phyloP scores from a whole-genome alignment of 73 alveolate genomes.

The Paramecium primaurelia region DNA sequence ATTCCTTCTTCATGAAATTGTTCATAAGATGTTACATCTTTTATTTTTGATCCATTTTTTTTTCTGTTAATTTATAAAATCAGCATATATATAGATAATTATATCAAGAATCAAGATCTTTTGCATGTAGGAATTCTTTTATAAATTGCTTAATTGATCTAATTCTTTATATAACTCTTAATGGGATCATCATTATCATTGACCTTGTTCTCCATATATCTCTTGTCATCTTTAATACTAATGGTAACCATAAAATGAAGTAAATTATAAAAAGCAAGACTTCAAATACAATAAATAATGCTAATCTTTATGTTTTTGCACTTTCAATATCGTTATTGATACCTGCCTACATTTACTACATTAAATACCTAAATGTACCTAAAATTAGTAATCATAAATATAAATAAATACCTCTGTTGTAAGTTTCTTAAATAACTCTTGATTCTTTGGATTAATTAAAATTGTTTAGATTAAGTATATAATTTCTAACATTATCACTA shows the following conservation, averaged over 20 bases:
- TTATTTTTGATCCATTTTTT: slow-evolving; percentile 7
- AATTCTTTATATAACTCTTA: slow-evolving; percentile 38
- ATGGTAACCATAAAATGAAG: slow-evolving; percentile 57
- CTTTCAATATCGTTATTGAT: background rate
- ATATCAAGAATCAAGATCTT: slow-evolving; percentile 30
- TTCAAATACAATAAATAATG: slow-evolving; percentile 59
- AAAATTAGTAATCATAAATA: background rate
- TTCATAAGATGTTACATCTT: background rate
- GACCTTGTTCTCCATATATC: slow-evolving; percentile 62
- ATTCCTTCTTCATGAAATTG: background rate
- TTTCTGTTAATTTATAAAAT: background rate
- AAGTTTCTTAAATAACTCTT: slow-evolving; percentile 22
- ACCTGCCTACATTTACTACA: background rate
- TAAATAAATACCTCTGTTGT: background rate
- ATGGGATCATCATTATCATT: slow-evolving; percentile 59
- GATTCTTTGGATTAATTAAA: background rate
- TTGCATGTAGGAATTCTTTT: slow-evolving; percentile 47
- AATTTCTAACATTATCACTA: background rate
- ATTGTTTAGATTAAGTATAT: slow-evolving; percentile 4
- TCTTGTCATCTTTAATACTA: slow-evolving; percentile 51
- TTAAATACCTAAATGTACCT: slow-evolving; percentile 44
- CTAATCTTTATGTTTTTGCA: slow-evolving; percentile 51
- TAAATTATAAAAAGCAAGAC: slow-evolving; percentile 46
- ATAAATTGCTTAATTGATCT: slow-evolving; percentile 49
- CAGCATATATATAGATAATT: background rate